phyloP scores from a whole-genome alignment of 305 asterid species.

The Ilex paraguariensis region DNA sequence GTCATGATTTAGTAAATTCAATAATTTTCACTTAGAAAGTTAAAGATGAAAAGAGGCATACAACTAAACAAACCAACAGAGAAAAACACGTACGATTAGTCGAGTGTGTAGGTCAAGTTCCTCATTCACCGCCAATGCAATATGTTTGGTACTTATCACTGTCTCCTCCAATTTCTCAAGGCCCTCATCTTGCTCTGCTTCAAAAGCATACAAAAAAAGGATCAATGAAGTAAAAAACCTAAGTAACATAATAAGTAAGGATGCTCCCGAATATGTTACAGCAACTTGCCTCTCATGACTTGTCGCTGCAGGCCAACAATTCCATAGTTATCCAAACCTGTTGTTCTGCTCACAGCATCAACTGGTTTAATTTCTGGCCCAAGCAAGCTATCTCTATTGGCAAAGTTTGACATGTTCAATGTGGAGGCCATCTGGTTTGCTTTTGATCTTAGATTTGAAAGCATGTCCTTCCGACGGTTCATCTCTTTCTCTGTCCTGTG shows the following conservation, averaged over 20 bases:
- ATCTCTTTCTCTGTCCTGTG: slow-evolving; percentile 27
- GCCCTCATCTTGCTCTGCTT: slow-evolving; percentile 66
- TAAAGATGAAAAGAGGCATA: slow-evolving; percentile 1
- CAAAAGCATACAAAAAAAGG: slow-evolving; percentile 1
- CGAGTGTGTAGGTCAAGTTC: slow-evolving; percentile 65
- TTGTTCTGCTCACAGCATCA: slow-evolving; percentile 37
- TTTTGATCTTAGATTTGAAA: slow-evolving; percentile 21
- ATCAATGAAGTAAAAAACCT: slow-evolving; percentile 2
- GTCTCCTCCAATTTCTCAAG: slow-evolving; percentile 62
- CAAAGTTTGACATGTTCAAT: slow-evolving; percentile 21
- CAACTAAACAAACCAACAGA: too few species aligned
- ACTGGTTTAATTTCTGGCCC: slow-evolving; percentile 17
- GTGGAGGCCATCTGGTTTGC: slow-evolving; percentile 28
- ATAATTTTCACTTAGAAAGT: neutral
- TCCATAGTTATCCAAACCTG: slow-evolving; percentile 55
- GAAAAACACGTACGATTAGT: slow-evolving; percentile 39
- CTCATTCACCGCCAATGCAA: slow-evolving; percentile 64
- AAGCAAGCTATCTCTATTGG: slow-evolving; percentile 21
- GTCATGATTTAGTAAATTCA: neutral
- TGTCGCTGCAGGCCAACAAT: slow-evolving; percentile 62
- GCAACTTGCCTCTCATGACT: slow-evolving; percentile 46
- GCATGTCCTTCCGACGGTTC: slow-evolving; percentile 29
- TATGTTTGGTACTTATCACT: slow-evolving; percentile 58
- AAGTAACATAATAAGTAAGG: neutral
- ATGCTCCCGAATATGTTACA: slow-evolving; percentile 1